Evolutionary conservation across 768 basidiomycete genomes (phyloP).

Genomic region (Hygrocybe punicea): DNA sequence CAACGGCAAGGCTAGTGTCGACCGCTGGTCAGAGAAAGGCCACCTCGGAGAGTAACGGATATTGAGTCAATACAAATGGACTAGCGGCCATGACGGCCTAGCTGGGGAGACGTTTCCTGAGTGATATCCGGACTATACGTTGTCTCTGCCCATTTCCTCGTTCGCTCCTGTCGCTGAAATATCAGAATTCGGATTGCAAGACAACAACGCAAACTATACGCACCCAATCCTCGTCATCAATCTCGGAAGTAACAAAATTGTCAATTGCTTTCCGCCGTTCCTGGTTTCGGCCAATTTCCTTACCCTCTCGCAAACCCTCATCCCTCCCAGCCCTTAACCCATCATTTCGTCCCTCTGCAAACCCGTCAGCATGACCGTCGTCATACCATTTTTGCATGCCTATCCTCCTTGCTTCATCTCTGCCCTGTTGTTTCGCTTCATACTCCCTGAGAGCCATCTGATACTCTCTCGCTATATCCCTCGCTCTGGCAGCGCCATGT

Average conservation of each 20-base stretch:
- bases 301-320: constrained; percentile 43
- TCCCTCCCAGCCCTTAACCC: constrained; percentile 27
- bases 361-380: constrained; percentile 44
- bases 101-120: neutral
- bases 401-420: constrained; percentile 41
- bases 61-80: too few species aligned
- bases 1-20: too few species aligned
- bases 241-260: constrained; percentile 33
- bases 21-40: too few species aligned
- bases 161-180: constrained; percentile 25
- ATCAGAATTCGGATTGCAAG: neutral
- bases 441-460: constrained; percentile 44
- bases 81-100: too few species aligned
- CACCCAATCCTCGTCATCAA: constrained; percentile 22
- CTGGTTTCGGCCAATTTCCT: constrained; percentile 43
- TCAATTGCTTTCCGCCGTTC: constrained; percentile 47
- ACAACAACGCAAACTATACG: constrained; percentile 14
- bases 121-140: neutral
- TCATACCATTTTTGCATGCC: constrained; percentile 46
- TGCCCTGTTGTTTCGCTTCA: constrained; percentile 42
- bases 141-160: constrained; percentile 32
- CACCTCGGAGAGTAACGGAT: too few species aligned
- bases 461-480: constrained; percentile 43
- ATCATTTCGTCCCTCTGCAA: constrained; percentile 43
- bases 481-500: constrained; percentile 40